Base-by-base conservation (phyloP, 2,329 filamentous ascomycete species). In the Ploettnerulaceae sp. region DNA sequence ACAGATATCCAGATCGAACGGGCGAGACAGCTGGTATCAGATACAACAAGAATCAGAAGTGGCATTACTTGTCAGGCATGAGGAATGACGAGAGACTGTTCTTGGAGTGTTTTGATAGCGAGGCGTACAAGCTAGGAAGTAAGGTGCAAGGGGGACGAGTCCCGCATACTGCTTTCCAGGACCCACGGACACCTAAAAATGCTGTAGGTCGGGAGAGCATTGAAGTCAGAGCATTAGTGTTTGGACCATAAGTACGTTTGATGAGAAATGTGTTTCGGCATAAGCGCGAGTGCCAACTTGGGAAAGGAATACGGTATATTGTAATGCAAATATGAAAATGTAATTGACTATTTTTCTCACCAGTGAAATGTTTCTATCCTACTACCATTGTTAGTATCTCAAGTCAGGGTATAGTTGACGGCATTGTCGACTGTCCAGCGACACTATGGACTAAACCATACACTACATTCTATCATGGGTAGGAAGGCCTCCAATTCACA, bases 141-240 rank as follows among this genome's bases (percentile, higher is more conserved):
- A 63, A 58, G 28, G 80, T 77, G 47, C 66, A 65, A 29, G 77
- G 75, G 12, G 78, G 79, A 0, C 65, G 77, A 39, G 69, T 79
- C 37, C 59, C 67, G 6, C 51, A 67, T 56, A 60, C 66, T 7
- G 89, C 89, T 0, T 96, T 95, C 66, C 71, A 75, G 29, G 85
- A 95, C 63, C 83, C 86, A 2, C 71, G 82, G 49, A 88, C 85
- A 1, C 77, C 81, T 2, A 68, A 73, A 14, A 84, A 82, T 35
- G 87, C 85, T 4, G 79, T 81, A 53, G 77, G 77, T 0, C 75
- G 89, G 55, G 86, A 95, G 71, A 95, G 89, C 63, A 95, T 96
- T 63, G 90, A 96, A 67, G 86, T 95, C 12, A 76, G 90, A 57
- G 82, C 86, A 26, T 71, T 95, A 65, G 85, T 95, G 0, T 95